Evolutionary conservation across 1,139 yeast genomes (phyloP), one percentile per base, ranked within the genome.

Genomic region (Hanseniaspora sp.): DNA sequence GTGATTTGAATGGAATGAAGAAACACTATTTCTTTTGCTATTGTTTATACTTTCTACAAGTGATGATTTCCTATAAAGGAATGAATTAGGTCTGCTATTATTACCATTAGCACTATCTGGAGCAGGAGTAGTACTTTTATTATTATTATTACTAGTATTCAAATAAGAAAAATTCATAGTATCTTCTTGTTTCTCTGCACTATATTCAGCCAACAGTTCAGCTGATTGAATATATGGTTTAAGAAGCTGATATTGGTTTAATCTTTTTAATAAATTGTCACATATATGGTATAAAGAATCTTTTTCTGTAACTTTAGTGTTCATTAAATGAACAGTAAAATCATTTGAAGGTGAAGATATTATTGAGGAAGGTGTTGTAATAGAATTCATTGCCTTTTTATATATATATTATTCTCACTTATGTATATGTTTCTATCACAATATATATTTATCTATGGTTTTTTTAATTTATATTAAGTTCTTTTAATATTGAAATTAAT

Each of bases 261-360:
- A 71, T 57, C 86, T 72, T 56, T 71, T 73, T 64, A 80, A 76
- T 57, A 88, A 71, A 17, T 73, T 70, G 42, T 75, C 69, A 64
- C 95, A 84, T 55, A 85, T 78, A 65, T 82, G 84, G 67, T 78
- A 87, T 42, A 90, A 71, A 48, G 95, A 90, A 58, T 83, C 88
- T 56, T 75, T 74, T 29, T 82, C 78, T 29, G 75, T 70, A n/a
- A 85, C 85, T 57, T 76, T 77, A 59, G 76, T 75, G 67, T 86
- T 86, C 76, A 86, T 74, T 17, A 74, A 66, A 62, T 71, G 64
- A 17, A 33, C 38, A 12, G 53, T 34, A 12, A 44, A 35, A 8
- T 37, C 38, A 35, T 23, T 12, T 15, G 38, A 2, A 8, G 53
- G 53, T 17, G 45, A 29, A n/a, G 53, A 49, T 15, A 49, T 15